Percentiles rank a stretch among this genome's conserved stretches.
Conservation (phyloP, 179 eudicot species). For the Camellia oleifera region DNA sequence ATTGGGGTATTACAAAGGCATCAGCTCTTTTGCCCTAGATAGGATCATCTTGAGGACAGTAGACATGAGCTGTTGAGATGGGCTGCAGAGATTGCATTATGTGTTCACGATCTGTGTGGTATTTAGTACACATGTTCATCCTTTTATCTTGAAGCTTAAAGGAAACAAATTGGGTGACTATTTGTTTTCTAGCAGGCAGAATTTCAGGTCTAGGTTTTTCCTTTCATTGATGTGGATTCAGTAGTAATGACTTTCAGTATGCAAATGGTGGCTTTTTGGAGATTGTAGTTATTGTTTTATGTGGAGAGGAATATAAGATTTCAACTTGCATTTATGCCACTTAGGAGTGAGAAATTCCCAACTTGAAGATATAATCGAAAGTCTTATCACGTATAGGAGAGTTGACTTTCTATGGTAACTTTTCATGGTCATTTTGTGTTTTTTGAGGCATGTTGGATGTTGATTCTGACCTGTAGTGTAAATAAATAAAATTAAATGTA, state of each 20-base stretch:
- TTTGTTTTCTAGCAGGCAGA: slow-evolving; percentile 9
- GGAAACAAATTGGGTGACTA: slow-evolving; percentile 11
- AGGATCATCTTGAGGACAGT: slow-evolving; percentile 26
- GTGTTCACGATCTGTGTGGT: slow-evolving; percentile 10
- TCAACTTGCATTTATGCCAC: background rate
- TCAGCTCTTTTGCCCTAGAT: slow-evolving; percentile 12
- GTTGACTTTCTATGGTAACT: background rate
- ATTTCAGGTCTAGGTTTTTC: slow-evolving; percentile 10
- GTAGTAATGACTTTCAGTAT: background rate
- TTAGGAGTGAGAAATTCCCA: background rate
- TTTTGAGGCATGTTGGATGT: slow-evolving; percentile 13
- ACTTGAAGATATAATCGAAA: slow-evolving; percentile 2
- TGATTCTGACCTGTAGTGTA: background rate
- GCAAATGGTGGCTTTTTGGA: slow-evolving; percentile 5
- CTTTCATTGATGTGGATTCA: slow-evolving; percentile 5
- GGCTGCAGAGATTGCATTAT: background rate
- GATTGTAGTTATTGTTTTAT: background rate
- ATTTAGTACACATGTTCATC: slow-evolving; percentile 6
- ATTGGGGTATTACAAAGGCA: background rate
- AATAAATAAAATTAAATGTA: background rate
- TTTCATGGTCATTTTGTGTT: slow-evolving; percentile 7
- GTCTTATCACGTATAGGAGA: slow-evolving; percentile 4
- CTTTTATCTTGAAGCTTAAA: slow-evolving; percentile 11
- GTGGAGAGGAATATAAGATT: slow-evolving; percentile 9
- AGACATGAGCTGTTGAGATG: slow-evolving; percentile 15